phyloP scores from a whole-genome alignment of 2,329 filamentous ascomycete genomes.

The Teratosphaeria zuluensis region DNA sequence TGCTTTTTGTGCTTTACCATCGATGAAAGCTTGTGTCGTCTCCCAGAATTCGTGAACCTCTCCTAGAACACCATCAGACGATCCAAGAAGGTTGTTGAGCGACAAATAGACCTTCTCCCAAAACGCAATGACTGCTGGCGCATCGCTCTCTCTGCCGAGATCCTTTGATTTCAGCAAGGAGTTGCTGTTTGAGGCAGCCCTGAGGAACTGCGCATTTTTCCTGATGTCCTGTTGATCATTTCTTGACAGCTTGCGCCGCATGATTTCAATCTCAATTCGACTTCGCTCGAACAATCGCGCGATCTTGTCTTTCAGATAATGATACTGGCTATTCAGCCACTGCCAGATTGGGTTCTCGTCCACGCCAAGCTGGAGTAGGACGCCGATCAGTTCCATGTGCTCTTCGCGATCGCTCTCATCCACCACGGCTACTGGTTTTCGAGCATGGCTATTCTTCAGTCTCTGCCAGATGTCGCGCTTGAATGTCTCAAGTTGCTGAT shows the following conservation, averaged over 20 bases:
- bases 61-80: conserved; percentile 67
- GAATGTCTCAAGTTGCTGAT: conserved; percentile 74
- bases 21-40: conserved; percentile 78
- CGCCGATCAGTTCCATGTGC: conserved; percentile 81
- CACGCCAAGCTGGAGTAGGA: conserved; percentile 86
- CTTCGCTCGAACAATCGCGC: conserved; percentile 71
- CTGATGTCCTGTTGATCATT: conserved; percentile 61
- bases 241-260: conserved; percentile 69
- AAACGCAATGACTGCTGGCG: conserved; percentile 70
- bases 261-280: conserved; percentile 83
- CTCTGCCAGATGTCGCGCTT: conserved; percentile 84
- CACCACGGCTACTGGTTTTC: conserved; percentile 14
- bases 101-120: conserved; percentile 84
- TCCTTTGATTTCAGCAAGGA: conserved; percentile 12
- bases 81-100: conserved; percentile 62
- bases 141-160: conserved; percentile 57
- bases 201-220: conserved; percentile 64
- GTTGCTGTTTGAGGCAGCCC: conserved; percentile 47
- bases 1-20: conserved; percentile 69
- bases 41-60: conserved; percentile 94
- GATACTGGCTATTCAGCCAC: conserved; percentile 84
- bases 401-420: conserved; percentile 52
- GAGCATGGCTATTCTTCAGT: conserved; percentile 36
- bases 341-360: conserved; percentile 95
- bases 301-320: conserved; percentile 81